Percentiles rank a stretch among this genome's conserved stretches.
Evolutionary conservation across 2,329 filamentous ascomycete species (phyloP).

Genomic region (Cryphonectria radicalis): DNA sequence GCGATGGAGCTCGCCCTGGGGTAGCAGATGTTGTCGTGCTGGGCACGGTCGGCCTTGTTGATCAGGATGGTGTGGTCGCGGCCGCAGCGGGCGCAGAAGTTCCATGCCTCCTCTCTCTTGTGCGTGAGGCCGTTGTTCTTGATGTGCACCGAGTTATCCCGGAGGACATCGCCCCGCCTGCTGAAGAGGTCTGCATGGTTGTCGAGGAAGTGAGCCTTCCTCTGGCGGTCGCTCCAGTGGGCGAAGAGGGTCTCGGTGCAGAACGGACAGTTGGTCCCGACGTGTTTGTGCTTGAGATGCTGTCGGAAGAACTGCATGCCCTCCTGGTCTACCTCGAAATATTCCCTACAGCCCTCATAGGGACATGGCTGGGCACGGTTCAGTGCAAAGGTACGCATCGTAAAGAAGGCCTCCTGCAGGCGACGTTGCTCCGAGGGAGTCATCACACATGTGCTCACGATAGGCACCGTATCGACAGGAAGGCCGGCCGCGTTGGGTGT

Average conservation of each 20-base stretch:
- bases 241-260: conserved; percentile 40
- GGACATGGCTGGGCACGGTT: conserved; percentile 45
- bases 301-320: conserved; percentile 35
- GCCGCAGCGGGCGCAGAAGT: conserved; percentile 31
- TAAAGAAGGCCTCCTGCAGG: conserved; percentile 42
- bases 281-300: conserved; percentile 44
- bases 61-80: conserved; percentile 27
- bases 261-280: conserved; percentile 41
- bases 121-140: conserved; percentile 10
- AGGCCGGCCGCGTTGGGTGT: conserved; percentile 35
- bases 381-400: conserved; percentile 41
- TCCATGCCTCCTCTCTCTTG: conserved; percentile 26
- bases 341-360: conserved; percentile 42
- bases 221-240: conserved; percentile 37
- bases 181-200: conserved; percentile 36
- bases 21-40: conserved; percentile 30
- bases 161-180: conserved; percentile 13
- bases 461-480: conserved; percentile 38
- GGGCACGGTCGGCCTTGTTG: conserved; percentile 25
- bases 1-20: conserved; percentile 6
- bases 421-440: conserved; percentile 46
- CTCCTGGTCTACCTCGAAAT: conserved; percentile 38
- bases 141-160: conserved; percentile 7
- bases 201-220: conserved; percentile 36
- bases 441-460: conserved; percentile 43